These are phyloP conservation scores for Solioccasus polychromus DNA, from an alignment of 768 basidiomycete species.

Conservation along the genomic window DNA sequence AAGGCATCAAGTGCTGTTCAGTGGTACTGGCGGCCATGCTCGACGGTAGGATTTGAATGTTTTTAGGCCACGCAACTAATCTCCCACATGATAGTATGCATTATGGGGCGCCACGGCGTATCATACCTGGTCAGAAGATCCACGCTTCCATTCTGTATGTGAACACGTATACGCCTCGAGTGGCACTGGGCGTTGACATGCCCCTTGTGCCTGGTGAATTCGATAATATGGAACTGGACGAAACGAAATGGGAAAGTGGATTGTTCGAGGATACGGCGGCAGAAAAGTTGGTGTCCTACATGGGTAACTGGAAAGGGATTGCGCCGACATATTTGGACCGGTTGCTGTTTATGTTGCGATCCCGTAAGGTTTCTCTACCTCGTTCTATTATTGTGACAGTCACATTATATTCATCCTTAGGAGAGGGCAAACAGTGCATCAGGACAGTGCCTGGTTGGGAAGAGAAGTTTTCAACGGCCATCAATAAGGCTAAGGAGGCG, in stretches of 20 bases:
- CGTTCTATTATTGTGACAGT: background rate
- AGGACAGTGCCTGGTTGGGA: constrained; percentile 14
- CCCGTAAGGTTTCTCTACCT: constrained; percentile 12
- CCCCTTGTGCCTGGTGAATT: constrained; percentile 2
- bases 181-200: constrained; percentile 21
- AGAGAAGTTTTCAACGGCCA: constrained; percentile 6
- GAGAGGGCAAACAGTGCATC: constrained; percentile 20
- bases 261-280: constrained; percentile 22
- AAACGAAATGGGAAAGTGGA: constrained; percentile 16
- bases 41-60: constrained; percentile 12
- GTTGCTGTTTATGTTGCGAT: constrained; percentile 21
- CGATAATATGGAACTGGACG: constrained; percentile 5
- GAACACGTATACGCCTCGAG: constrained; percentile 18
- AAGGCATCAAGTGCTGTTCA: constrained; percentile 21
- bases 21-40: constrained; percentile 12
- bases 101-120: constrained; percentile 21
- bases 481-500: constrained; percentile 6
- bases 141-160: constrained; percentile 24
- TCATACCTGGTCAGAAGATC: constrained; percentile 26
- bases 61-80: background rate
- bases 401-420: constrained; percentile 1
- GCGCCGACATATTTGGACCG: constrained; percentile 18
- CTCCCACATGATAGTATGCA: constrained; percentile 10
- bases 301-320: constrained; percentile 13
- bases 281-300: constrained; percentile 6